phyloP scores from a whole-genome alignment of 495 filamentous ascomycete species.

The Aeminium ludgeri region DNA sequence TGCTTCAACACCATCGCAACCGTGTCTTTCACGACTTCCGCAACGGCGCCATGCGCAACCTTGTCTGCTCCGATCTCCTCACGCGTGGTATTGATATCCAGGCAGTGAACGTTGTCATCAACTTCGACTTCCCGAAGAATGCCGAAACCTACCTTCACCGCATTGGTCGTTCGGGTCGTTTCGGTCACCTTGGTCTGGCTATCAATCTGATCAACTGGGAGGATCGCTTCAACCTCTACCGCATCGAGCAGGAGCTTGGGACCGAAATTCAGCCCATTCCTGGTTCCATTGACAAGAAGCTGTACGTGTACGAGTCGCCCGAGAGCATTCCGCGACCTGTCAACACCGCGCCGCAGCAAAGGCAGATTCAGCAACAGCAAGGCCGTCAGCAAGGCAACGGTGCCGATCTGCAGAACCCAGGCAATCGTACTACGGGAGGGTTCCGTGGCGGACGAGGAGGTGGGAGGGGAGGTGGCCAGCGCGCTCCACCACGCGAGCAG shows the following conservation, averaged over 20 bases:
- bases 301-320: conserved; percentile 94
- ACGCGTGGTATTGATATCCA: conserved; percentile 99
- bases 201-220: conserved; percentile 99
- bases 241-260: conserved; percentile 91
- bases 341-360: conserved; percentile 20
- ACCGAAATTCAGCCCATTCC: conserved; percentile 97
- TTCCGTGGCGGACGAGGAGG: conserved; percentile 11
- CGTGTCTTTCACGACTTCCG: conserved; percentile 98
- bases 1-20: conserved; percentile 95
- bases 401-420: conserved; percentile 14
- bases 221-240: conserved; percentile 96
- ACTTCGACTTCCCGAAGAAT: conserved; percentile 99
- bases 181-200: conserved; percentile 89
- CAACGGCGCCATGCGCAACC: conserved; percentile 90
- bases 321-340: conserved; percentile 80
- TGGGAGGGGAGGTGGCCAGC: conserved; percentile 6
- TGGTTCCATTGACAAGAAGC: conserved; percentile 83
- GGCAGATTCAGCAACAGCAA: conserved; percentile 5
- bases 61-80: conserved; percentile 93
- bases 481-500: conserved; percentile 11
- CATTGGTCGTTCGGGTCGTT: conserved; percentile 92
- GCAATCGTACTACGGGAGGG: conserved; percentile 12
- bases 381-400: conserved; percentile 16
- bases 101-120: conserved; percentile 98
- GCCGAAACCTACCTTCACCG: conserved; percentile 98